Conservation (phyloP, 2,329 filamentous ascomycete species). For the Monilinia polystroma region DNA sequence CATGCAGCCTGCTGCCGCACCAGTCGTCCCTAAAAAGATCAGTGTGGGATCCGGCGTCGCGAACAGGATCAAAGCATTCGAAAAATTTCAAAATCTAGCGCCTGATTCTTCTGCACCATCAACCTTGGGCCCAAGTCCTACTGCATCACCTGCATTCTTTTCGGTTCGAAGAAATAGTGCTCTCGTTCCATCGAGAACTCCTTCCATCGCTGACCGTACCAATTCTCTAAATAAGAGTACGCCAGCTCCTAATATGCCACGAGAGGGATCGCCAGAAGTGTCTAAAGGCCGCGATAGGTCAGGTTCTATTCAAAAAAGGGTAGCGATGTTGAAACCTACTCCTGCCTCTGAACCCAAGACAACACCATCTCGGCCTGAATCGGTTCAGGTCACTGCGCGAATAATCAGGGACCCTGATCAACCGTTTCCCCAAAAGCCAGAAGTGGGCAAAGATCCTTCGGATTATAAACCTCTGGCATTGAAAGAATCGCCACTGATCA, state of each 20-base stretch:
- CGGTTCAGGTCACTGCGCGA: conserved; percentile 83
- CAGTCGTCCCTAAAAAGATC: conserved; percentile 63
- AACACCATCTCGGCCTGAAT: conserved; percentile 60
- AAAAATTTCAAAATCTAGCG: conserved; percentile 63
- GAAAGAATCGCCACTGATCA: conserved; percentile 58
- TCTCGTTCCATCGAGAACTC: conserved; percentile 40
- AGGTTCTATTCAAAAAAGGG: conserved; percentile 35
- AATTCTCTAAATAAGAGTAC: conserved; percentile 40
- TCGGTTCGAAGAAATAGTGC: conserved; percentile 52
- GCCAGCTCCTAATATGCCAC: conserved; percentile 45
- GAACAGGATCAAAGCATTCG: conserved; percentile 88
- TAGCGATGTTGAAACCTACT: conserved; percentile 33
- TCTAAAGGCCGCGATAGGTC: conserved; percentile 37
- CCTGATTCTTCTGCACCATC: conserved; percentile 41
- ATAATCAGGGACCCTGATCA: conserved; percentile 68
- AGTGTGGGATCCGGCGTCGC: conserved; percentile 90
- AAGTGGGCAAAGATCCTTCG: conserved; percentile 42
- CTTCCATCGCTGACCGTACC: conserved; percentile 43
- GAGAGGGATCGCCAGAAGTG: conserved; percentile 50
- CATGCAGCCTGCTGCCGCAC: conserved; percentile 48
- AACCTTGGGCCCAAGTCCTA: conserved; percentile 40
- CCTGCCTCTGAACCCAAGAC: conserved; percentile 31
- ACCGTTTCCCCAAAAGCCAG: conserved; percentile 44
- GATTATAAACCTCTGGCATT: conserved; percentile 53
- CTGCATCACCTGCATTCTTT: conserved; percentile 55